These are phyloP conservation scores for Cyclocybe cylindracea DNA, from an alignment of 768 basidiomycete genomes.

Conservation along the genomic window DNA sequence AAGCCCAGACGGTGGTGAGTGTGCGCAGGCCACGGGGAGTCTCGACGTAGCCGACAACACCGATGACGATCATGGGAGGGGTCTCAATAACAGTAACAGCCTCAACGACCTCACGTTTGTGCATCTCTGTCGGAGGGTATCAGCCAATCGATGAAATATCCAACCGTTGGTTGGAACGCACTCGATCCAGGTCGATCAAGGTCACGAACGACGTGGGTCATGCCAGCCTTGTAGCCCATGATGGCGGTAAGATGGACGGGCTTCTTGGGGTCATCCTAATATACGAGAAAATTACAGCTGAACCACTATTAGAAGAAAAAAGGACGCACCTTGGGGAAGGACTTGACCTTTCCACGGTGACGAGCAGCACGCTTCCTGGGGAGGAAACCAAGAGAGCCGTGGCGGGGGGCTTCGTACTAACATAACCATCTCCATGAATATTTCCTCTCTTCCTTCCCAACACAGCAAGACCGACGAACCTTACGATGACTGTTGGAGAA, in stretches of 20 bases:
- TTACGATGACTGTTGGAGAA: slow-evolving; percentile 74
- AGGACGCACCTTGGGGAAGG: slow-evolving; percentile 89
- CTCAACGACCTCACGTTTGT: slow-evolving; percentile 99
- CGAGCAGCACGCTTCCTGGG: slow-evolving; percentile 96
- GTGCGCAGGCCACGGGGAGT: slow-evolving; percentile 98
- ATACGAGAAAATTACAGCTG: slow-evolving; percentile 6
- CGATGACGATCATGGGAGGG: slow-evolving; percentile 94
- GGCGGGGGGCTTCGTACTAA: slow-evolving; percentile 98
- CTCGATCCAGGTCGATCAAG: slow-evolving; percentile 99
- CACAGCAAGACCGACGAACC: slow-evolving; percentile 42
- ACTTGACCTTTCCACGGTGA: slow-evolving; percentile 99
- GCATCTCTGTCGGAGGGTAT: slow-evolving; percentile 76
- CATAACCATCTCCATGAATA: slow-evolving; percentile 10
- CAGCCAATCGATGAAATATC: not conserved
- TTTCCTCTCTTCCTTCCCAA: slow-evolving; percentile 4
- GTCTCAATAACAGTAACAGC: slow-evolving; percentile 96
- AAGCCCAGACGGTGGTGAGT: slow-evolving; percentile 98
- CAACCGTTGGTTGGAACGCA: slow-evolving; percentile 45
- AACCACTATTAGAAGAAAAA: not conserved
- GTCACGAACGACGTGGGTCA: slow-evolving; percentile 99
- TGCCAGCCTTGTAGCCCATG: slow-evolving; percentile 99
- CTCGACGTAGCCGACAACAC: slow-evolving; percentile 99
- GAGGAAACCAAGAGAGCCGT: slow-evolving; percentile 96
- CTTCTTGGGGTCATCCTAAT: slow-evolving; percentile 98
- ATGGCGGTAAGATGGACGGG: slow-evolving; percentile 97